A percentile compares a stretch with the other conserved stretches of the same genome.
These are phyloP conservation scores for Odonthalia washingtoniensis DNA, from an alignment of 31 red algal genomes.

Conservation along the genomic window DNA sequence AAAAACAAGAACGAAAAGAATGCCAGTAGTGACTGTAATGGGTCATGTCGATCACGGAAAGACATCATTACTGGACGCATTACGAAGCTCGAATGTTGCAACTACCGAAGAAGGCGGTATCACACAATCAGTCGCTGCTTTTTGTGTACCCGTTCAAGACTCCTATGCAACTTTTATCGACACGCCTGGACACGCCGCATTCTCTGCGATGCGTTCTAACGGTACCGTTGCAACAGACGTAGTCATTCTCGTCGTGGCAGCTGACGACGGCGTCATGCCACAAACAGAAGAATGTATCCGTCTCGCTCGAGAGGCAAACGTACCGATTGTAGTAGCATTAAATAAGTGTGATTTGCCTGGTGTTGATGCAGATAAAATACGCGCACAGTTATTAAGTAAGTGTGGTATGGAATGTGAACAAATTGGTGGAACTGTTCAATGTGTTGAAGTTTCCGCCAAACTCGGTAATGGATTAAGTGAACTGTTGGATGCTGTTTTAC, in stretches of 20 bases:
- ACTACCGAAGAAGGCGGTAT: slow-evolving; percentile 92
- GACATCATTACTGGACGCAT: slow-evolving; percentile 91
- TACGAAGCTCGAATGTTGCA: slow-evolving; percentile 76
- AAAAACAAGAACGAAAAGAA: slow-evolving; percentile 36
- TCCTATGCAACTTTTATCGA: slow-evolving; percentile 83
- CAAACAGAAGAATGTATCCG: slow-evolving; percentile 85
- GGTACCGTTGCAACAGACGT: slow-evolving; percentile 85
- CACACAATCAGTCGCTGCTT: slow-evolving; percentile 90
- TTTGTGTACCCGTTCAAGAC: slow-evolving; percentile 49
- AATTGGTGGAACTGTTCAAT: slow-evolving; percentile 80
- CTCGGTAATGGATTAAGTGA: slow-evolving; percentile 56
- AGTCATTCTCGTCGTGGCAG: slow-evolving; percentile 92
- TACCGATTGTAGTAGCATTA: slow-evolving; percentile 89
- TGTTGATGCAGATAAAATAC: slow-evolving; percentile 57
- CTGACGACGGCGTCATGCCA: slow-evolving; percentile 95
- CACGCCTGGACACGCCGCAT: slow-evolving; percentile 94
- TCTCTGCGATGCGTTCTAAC: slow-evolving; percentile 85
- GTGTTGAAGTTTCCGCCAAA: slow-evolving; percentile 86
- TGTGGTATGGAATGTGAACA: slow-evolving; percentile 56
- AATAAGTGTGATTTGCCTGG: slow-evolving; percentile 86
- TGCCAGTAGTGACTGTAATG: slow-evolving; percentile 94
- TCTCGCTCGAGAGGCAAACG: slow-evolving; percentile 58
- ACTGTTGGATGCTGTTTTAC: slow-evolving; percentile 73
- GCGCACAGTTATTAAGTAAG: slow-evolving; percentile 70
- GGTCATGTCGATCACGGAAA: slow-evolving; percentile 99